Evolutionary conservation across 2,329 filamentous ascomycete genomes (phyloP), one percentile per base, ranked within the genome.

Genomic region (Pseudocercospora vitis): DNA sequence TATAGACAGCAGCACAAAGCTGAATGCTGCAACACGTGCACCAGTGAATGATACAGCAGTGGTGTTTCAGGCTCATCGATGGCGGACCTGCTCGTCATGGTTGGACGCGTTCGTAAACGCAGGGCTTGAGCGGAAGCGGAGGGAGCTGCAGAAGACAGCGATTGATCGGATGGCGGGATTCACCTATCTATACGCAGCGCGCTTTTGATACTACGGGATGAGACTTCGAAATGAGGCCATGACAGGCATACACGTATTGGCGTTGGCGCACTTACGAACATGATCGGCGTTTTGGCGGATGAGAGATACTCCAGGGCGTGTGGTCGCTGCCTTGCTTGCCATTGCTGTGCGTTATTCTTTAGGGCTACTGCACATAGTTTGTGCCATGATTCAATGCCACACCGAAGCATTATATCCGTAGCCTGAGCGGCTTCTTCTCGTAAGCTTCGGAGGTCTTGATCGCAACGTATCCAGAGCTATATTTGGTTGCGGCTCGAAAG

Each of bases 251-350:
- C 26, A 7, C 26, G 11, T 11, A 11, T 29, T 6, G 26, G 11
- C 26, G 11, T 29, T 11, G 26, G 11, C 6, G 11, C 24, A 45
- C 14, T 28, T 18, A 50, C 26, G 47, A 39, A 49, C 51, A 53
- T 49, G 51, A 53, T 44, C 28, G 51, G 51, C 51, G 51, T 53
- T 53, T 45, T 24, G 39, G 14, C 23, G 40, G 24, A 50, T 55
- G 40, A 45, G 42, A 45, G 42, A 55, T 55, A 50, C 52, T 50
- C 52, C 52, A 50, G 47, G 50, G 48, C 44, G 39, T 48, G 31
- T 31, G 19, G 29, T 32, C 19, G 40, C 31, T 48, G 33, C 18
- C n/a, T 32, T 7, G 7, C 4, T 42, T 42, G 16, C 19, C 24
- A 21, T 42, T 42, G 46, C 24, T 48, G 39, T 44, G 4, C 16